Percentiles rank a stretch among this genome's conserved stretches.
These are phyloP conservation scores for Toxoplasma gondii DNA, from an alignment of 169 alveolate genomes.

Conservation along the genomic window DNA sequence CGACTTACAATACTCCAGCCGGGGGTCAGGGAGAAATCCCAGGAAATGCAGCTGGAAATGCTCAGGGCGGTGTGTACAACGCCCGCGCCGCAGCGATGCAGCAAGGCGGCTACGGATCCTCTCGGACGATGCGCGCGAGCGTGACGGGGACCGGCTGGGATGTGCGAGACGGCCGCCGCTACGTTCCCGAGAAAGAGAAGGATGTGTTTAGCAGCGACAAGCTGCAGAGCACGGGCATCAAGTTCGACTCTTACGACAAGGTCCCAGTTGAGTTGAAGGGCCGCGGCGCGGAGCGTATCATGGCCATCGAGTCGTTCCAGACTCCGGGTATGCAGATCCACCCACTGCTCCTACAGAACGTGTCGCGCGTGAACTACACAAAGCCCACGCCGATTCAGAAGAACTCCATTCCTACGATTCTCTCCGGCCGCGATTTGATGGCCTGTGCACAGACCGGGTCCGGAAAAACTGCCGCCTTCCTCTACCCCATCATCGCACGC, in stretches of 20 bases:
- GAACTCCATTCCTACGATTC: slow-evolving; percentile 92
- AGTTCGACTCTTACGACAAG: slow-evolving; percentile 78
- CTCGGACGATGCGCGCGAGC: slow-evolving; percentile 35
- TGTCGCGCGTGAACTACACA: slow-evolving; percentile 78
- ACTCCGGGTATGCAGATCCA: slow-evolving; percentile 71
- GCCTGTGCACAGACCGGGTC: slow-evolving; percentile 99
- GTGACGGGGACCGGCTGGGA: slow-evolving; percentile 73
- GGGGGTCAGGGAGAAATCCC: background rate
- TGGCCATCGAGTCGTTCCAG: slow-evolving; percentile 75
- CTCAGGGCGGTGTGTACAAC: background rate
- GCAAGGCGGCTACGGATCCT: background rate
- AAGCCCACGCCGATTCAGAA: slow-evolving; percentile 94
- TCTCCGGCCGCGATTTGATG: slow-evolving; percentile 93
- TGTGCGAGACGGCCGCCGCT: slow-evolving; percentile 73
- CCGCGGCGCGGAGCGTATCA: slow-evolving; percentile 70
- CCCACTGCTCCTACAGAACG: slow-evolving; percentile 72
- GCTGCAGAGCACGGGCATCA: slow-evolving; percentile 75
- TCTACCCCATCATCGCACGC: slow-evolving; percentile 92
- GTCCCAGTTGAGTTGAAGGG: slow-evolving; percentile 81
- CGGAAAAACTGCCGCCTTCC: slow-evolving; percentile 98
- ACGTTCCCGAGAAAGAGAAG: slow-evolving; percentile 61
- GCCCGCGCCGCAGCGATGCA: slow-evolving; percentile 9
- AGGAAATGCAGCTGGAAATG: background rate
- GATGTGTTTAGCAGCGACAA: slow-evolving; percentile 72
- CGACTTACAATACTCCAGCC: background rate